Evolutionary conservation across 2,329 filamentous ascomycete species (phyloP).

Genomic region (Claviceps spartinae): DNA sequence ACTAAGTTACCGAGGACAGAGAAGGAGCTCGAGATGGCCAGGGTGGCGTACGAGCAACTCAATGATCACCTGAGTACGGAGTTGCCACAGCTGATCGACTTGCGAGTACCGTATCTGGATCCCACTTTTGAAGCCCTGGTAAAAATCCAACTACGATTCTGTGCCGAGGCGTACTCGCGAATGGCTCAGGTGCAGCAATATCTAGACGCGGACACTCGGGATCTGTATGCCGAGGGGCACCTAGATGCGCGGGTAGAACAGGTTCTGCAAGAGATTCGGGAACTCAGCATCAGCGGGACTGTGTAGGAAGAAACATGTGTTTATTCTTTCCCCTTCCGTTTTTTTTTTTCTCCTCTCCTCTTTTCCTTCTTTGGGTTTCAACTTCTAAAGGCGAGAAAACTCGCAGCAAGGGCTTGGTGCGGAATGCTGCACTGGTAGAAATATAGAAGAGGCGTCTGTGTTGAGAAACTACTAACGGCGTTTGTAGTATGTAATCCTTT

Average conservation of each 20-base stretch:
- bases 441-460: neutral
- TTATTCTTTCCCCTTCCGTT: too few species aligned
- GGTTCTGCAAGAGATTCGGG: constrained; percentile 90
- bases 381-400: neutral
- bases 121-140: constrained; percentile 95
- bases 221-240: constrained; percentile 89
- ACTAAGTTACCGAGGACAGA: constrained; percentile 92
- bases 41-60: constrained; percentile 84
- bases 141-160: constrained; percentile 96
- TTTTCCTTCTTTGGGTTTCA: too few species aligned
- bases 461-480: neutral
- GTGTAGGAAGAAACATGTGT: constrained; percentile 29
- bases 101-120: constrained; percentile 92
- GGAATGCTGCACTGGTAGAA: neutral
- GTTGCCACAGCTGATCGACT: constrained; percentile 87
- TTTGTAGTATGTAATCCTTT: neutral
- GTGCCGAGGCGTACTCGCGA: constrained; percentile 88
- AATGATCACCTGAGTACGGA: constrained; percentile 93
- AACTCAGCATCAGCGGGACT: constrained; percentile 77
- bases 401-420: neutral
- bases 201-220: constrained; percentile 84
- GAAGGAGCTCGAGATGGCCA: constrained; percentile 91
- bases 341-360: too few species aligned
- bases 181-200: constrained; percentile 99
- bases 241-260: constrained; percentile 87